These are phyloP conservation scores for Tylopilus felleus DNA, from an alignment of 768 basidiomycete genomes.

Conservation along the genomic window DNA sequence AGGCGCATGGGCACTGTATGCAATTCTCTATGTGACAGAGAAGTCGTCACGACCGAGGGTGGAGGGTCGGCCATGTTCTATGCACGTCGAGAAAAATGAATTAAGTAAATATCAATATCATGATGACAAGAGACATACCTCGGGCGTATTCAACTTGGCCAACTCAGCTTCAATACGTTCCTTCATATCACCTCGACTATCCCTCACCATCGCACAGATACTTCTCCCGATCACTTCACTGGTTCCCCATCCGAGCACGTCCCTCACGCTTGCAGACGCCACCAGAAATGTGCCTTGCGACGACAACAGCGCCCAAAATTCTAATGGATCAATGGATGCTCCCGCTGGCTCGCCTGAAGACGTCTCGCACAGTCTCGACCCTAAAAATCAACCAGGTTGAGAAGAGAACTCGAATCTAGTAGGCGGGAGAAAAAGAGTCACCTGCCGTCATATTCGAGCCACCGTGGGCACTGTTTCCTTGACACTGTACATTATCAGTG, in stretches of 20 bases:
- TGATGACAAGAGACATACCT: conserved; percentile 10
- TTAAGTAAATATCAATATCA: neutral
- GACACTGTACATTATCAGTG: neutral
- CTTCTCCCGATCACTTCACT: conserved; percentile 51
- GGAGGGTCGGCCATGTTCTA: conserved; percentile 17
- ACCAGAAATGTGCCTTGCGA: conserved; percentile 47
- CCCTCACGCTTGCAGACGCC: conserved; percentile 47
- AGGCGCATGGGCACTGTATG: conserved; percentile 30
- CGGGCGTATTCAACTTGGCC: conserved; percentile 16
- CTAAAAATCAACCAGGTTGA: conserved; percentile 4
- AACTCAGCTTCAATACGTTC: conserved; percentile 28
- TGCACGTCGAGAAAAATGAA: neutral
- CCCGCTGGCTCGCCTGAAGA: neutral
- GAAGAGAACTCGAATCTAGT: neutral
- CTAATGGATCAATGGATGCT: conserved; percentile 17
- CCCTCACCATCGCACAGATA: conserved; percentile 38
- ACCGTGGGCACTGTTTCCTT: neutral
- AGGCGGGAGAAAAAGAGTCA: neutral
- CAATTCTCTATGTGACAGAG: conserved; percentile 40
- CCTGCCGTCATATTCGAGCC: conserved; percentile 22
- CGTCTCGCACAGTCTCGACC: neutral
- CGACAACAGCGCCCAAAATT: conserved; percentile 55
- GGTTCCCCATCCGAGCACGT: conserved; percentile 63
- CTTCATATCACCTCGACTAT: conserved; percentile 14
- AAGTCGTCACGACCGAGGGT: conserved; percentile 22